Conservation (phyloP, 148 eudicot genomes). For the Diospyros lotus region DNA sequence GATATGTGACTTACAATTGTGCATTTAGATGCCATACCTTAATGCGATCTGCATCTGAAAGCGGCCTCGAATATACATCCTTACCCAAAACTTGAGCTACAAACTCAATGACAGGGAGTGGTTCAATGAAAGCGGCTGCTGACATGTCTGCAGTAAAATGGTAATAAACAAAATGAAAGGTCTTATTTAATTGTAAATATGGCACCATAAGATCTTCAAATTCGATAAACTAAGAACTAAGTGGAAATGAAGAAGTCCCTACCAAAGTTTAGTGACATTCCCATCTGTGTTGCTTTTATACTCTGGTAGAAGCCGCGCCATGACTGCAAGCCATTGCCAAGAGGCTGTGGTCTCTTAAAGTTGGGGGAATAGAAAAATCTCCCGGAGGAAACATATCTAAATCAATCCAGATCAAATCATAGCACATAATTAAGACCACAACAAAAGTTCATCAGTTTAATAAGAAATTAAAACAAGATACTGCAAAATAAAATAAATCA, state of each 20-base stretch:
- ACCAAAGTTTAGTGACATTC: slow-evolving; percentile 72
- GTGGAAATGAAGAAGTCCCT: neutral
- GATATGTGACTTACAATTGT: neutral
- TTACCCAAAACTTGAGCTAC: slow-evolving; percentile 59
- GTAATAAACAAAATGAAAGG: slow-evolving; percentile 1
- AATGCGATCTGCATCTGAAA: slow-evolving; percentile 75
- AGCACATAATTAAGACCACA: neutral
- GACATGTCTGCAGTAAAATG: slow-evolving; percentile 50
- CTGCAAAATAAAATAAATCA: neutral
- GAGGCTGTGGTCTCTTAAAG: slow-evolving; percentile 61
- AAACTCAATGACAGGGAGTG: slow-evolving; percentile 71
- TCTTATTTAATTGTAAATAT: neutral
- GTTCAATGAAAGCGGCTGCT: slow-evolving; percentile 71
- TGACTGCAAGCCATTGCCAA: slow-evolving; percentile 70
- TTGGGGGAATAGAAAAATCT: slow-evolving; percentile 71
- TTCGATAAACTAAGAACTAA: neutral
- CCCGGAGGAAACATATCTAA: slow-evolving; percentile 57
- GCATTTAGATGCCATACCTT: slow-evolving; percentile 36
- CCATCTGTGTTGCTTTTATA: slow-evolving; percentile 73
- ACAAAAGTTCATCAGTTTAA: neutral
- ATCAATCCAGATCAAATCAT: slow-evolving; percentile 11
- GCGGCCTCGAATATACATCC: slow-evolving; percentile 56
- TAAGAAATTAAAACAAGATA: neutral
- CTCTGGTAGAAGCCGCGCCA: slow-evolving; percentile 90
- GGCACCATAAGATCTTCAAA: neutral